Conservation (phyloP, 805 yeast genomes). For the Hanseniaspora clermontiae region DNA sequence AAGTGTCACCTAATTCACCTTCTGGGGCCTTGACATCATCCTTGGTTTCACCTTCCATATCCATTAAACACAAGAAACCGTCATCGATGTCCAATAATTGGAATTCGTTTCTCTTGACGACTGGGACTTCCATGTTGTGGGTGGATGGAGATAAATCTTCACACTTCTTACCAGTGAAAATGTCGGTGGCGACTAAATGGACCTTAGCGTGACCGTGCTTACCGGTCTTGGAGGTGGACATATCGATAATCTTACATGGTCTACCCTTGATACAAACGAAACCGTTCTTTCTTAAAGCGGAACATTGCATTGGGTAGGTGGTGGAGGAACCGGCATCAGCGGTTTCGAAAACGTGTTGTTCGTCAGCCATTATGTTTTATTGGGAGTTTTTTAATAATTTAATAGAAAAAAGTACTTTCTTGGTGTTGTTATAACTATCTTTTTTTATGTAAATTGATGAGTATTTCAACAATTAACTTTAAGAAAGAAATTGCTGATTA, state of each 20-base stretch:
- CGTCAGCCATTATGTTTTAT: constrained; percentile 26
- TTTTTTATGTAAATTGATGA: neutral
- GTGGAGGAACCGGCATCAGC: constrained; percentile 98
- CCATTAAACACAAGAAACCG: constrained; percentile 93
- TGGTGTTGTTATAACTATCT: neutral
- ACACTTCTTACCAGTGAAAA: constrained; percentile 97
- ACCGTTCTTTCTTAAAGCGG: constrained; percentile 99
- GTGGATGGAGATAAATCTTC: constrained; percentile 99
- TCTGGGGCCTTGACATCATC: constrained; percentile 98
- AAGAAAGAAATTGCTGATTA: no score
- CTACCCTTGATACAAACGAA: constrained; percentile 97
- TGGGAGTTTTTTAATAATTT: neutral
- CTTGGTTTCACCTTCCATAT: constrained; percentile 95
- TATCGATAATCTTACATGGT: constrained; percentile 99
- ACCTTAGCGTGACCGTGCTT: constrained; percentile 99
- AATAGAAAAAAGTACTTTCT: constrained; percentile 5
- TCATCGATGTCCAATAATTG: constrained; percentile 97
- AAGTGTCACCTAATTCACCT: constrained; percentile 88
- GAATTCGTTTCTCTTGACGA: constrained; percentile 89
- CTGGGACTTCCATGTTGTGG: constrained; percentile 99
- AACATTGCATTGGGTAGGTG: constrained; percentile 99
- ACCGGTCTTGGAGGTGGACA: constrained; percentile 99
- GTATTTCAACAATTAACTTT: neutral
- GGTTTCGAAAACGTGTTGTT: constrained; percentile 87
- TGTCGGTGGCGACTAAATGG: constrained; percentile 96